Evolutionary conservation across 192 early-diverging fungal genomes (phyloP).

Genomic region (Umbelopsis isabellina): DNA sequence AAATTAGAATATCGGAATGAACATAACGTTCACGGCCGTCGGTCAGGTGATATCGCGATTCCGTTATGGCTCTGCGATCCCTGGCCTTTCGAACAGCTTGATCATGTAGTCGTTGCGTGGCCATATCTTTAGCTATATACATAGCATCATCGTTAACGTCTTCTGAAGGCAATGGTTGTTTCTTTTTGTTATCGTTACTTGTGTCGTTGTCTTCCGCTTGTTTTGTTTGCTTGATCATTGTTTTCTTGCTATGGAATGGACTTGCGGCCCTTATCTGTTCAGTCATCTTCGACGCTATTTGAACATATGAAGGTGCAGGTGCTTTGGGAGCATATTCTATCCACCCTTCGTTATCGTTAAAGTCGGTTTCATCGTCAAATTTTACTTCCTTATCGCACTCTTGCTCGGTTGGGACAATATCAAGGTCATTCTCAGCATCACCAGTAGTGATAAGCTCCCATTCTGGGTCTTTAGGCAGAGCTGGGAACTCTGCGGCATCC

Average conservation of each 20-base stretch:
- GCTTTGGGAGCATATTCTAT: conserved; percentile 18
- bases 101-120: not conserved
- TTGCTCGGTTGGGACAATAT: not conserved
- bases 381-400: not conserved
- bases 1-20: conserved; percentile 22
- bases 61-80: not conserved
- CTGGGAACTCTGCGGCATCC: conserved; percentile 8
- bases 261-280: not conserved
- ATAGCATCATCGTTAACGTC: not conserved
- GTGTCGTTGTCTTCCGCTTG: not conserved
- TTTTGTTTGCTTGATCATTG: not conserved
- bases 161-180: not conserved
- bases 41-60: conserved; percentile 22
- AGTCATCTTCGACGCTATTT: conserved; percentile 10
- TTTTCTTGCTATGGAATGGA: not conserved
- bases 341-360: conserved; percentile 3
- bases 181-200: not conserved
- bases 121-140: conserved; percentile 17
- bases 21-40: conserved; percentile 15
- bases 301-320: conserved; percentile 1
- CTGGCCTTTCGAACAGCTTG: conserved; percentile 17
- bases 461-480: conserved; percentile 16
- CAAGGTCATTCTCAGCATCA: conserved; percentile 11
- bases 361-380: not conserved
- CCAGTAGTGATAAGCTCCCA: conserved; percentile 21